Percentiles rank a stretch among this genome's conserved stretches.
phyloP scores from a whole-genome alignment of 306 rosid genomes.

The Prunus fruticosa region DNA sequence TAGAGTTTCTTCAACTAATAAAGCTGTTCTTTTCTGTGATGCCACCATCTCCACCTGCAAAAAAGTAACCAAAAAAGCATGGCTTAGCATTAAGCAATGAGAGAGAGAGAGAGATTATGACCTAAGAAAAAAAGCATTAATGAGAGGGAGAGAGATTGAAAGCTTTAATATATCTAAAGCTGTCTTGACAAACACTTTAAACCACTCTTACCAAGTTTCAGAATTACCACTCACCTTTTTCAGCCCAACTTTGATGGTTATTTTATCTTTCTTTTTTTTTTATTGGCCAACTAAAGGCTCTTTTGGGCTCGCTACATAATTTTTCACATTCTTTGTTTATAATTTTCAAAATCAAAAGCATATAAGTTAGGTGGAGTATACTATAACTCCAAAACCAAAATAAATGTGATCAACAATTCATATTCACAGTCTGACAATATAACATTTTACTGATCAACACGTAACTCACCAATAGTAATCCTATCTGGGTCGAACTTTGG shows the following conservation, averaged over 20 bases:
- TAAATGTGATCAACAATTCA: neutral
- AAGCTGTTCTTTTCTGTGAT: slow-evolving; percentile 74
- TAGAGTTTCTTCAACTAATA: slow-evolving; percentile 43
- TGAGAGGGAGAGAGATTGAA: neutral
- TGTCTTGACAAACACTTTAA: neutral
- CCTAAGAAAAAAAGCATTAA: neutral
- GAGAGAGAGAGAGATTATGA: no score
- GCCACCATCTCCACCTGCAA: slow-evolving; percentile 95
- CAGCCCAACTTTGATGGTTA: neutral
- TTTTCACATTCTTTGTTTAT: neutral
- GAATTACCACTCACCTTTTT: neutral
- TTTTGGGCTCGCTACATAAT: neutral
- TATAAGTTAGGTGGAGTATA: neutral
- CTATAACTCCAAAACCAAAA: neutral
- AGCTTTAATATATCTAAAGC: neutral
- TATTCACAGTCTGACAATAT: neutral
- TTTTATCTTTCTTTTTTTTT: neutral
- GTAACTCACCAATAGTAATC: slow-evolving; percentile 66
- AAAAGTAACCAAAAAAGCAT: neutral
- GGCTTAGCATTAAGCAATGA: neutral
- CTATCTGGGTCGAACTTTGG: slow-evolving; percentile 83
- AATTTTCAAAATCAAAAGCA: slow-evolving; percentile 2
- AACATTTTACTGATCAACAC: neutral
- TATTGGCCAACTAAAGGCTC: neutral
- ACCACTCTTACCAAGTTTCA: neutral